Evolutionary conservation across 495 filamentous ascomycete genomes (phyloP), one percentile per base, ranked within the genome.

Genomic region (Penicillium mononematosum): DNA sequence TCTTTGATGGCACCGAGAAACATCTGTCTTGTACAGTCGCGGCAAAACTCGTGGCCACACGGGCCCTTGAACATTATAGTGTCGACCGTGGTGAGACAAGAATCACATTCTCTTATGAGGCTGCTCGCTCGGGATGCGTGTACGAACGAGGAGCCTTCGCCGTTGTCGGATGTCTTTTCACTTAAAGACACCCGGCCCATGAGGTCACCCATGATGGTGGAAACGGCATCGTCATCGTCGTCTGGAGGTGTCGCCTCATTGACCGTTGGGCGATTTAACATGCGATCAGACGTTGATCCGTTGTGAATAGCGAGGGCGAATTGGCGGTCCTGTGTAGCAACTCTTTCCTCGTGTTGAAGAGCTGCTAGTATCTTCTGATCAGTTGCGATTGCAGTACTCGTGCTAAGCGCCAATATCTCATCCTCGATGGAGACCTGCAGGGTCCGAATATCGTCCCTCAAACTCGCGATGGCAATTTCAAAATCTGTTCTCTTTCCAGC

Each of bases 1-100:
- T 68, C 59, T 56, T 39, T 59, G 5, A 57, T 68, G 1, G 58
- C 29, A 5, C 56, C 57, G 11, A 65, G 57, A 24, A 65, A 60
- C 34, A 68, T 48, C 10, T 56, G 39, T n/a, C 39, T 36, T 0
- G 53, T 49, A 44, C 59, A 68, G 5, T 56, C 49, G 19, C 12
- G 36, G 34, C 65, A 68, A n/a, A 50, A 63, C 4, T 29, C 19
- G 45, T 68, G 56, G 4, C 57, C 59, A 8, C 62, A 68, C 16
- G 50, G 2, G 11, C 47, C 48, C 4, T 20, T 44, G 10, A 62
- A 57, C 12, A 46, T 14, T 11, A 44, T n/a, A 9, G 14, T n/a
- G 1, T 61, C 20, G 11, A 31, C 19, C 1, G 38, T 24, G 10
- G 63, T 54, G 5, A 58, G 17, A 25, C 65, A 65, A 14, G 55